These are phyloP conservation scores for Neurospora sp. DNA, from an alignment of 2,329 filamentous ascomycete species.

Conservation along the genomic window DNA sequence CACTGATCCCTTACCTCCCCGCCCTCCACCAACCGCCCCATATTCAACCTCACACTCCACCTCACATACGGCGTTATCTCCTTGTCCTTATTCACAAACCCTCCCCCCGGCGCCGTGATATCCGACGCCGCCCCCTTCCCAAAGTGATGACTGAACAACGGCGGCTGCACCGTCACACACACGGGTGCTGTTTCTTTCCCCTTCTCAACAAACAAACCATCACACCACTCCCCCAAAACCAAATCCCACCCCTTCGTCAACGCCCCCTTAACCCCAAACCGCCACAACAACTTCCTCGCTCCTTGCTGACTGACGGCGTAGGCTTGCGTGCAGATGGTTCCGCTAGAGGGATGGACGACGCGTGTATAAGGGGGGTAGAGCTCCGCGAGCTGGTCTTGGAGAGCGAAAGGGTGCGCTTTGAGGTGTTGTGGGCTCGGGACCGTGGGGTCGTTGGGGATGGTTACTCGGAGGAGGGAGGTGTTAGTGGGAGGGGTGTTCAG, in stretches of 20 bases:
- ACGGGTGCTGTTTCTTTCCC: slow-evolving; percentile 4
- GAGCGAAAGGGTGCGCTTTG: slow-evolving; percentile 26
- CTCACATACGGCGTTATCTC: slow-evolving; percentile 21
- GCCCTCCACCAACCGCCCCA: slow-evolving; percentile 17
- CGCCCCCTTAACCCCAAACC: slow-evolving; percentile 29
- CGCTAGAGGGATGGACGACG: slow-evolving; percentile 31
- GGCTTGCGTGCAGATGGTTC: slow-evolving; percentile 27
- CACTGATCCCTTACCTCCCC: slow-evolving; percentile 17
- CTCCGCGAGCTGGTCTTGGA: slow-evolving; percentile 17
- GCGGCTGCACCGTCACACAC: slow-evolving; percentile 22
- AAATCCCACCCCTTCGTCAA: slow-evolving; percentile 32
- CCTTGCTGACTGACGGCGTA: slow-evolving; percentile 36
- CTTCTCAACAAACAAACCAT: slow-evolving; percentile 19
- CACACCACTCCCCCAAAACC: slow-evolving; percentile 36
- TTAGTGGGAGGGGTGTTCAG: neutral
- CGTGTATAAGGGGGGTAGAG: slow-evolving; percentile 32
- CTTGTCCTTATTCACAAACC: slow-evolving; percentile 17
- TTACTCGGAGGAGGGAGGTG: slow-evolving; percentile 8
- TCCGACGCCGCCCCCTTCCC: slow-evolving; percentile 18
- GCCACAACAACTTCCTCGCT: slow-evolving; percentile 31
- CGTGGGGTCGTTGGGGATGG: slow-evolving; percentile 23
- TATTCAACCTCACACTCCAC: slow-evolving; percentile 20
- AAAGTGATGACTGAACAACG: slow-evolving; percentile 21
- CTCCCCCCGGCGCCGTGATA: slow-evolving; percentile 20
- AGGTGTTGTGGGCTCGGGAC: slow-evolving; percentile 26